Evolutionary conservation across 208 protist species (phyloP).

Genomic region (Wallacemonas sp.): DNA sequence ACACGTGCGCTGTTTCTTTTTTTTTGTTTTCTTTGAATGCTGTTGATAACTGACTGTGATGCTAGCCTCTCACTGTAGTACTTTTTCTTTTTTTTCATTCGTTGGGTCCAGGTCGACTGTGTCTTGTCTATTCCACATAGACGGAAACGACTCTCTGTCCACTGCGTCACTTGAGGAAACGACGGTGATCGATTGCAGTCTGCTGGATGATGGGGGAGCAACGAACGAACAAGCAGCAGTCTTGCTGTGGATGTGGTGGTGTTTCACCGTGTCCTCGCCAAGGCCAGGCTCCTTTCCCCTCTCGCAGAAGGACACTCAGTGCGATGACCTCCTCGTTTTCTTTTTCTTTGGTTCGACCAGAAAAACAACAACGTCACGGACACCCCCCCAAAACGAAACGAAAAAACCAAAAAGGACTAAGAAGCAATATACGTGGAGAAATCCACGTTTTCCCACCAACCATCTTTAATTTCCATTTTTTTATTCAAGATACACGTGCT

Average conservation of each 20-base stretch:
- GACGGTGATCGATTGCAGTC: too few relatives aligned
- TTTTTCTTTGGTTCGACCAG: too few relatives aligned
- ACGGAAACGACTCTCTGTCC: background rate
- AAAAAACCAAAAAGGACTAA: slow-evolving; percentile 18
- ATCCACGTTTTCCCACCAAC: background rate
- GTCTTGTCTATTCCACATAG: slow-evolving; percentile 9
- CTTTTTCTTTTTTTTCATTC: slow-evolving; percentile 29
- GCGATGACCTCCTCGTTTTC: background rate
- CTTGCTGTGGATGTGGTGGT: too few relatives aligned
- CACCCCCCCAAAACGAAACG: background rate
- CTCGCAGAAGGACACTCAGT: too few relatives aligned
- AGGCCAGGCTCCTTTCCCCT: too few relatives aligned
- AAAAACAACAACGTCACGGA: background rate
- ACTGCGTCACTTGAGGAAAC: background rate
- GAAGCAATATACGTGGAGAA: slow-evolving; percentile 9
- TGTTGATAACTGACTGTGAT: slow-evolving; percentile 25
- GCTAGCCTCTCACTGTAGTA: slow-evolving; percentile 20
- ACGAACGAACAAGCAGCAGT: too few relatives aligned
- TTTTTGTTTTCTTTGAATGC: slow-evolving; percentile 18
- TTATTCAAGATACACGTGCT: slow-evolving; percentile 6
- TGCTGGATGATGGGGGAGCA: too few relatives aligned
- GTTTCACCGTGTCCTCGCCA: too few relatives aligned
- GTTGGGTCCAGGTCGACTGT: slow-evolving; percentile 1
- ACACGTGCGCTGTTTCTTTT: slow-evolving; percentile 6
- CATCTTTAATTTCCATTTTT: slow-evolving; percentile 18